Evolutionary conservation across 2,329 filamentous ascomycete species (phyloP), one percentile per base, ranked within the genome.

Genomic region (Calonectria hawksworthii): DNA sequence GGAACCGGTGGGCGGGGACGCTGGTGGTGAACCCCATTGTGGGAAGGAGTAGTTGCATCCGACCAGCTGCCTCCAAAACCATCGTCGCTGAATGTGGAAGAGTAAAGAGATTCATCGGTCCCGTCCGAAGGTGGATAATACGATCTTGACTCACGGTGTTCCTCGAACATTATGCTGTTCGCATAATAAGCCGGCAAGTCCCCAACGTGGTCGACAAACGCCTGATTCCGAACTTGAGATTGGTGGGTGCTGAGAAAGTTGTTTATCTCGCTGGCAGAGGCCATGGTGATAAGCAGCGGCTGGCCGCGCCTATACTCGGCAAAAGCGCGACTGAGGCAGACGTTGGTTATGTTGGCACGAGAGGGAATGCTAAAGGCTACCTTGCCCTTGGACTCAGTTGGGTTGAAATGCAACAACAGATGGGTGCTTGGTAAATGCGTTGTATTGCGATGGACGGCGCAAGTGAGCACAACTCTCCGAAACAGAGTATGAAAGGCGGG

Each of bases 31-130:
- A 72, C 26, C 9, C 76, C 75, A 66, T 74, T 74, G 30, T 69
- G 76, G 71, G 77, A 79, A 52, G 83, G 80, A 3, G 69, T 79
- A 13, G 81, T 80, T 44, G 78, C 75, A 11, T 65, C 56, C 6
- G 82, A 82, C 44, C 74, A 78, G 32, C 61, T 72, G 21, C 64
- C 38, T 3, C 61, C 59, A 5, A 63, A 23, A 41, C 44, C 30
- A 4, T 66, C 21, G 14, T 41, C 41, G 23, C 74, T 71, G 18
- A 80, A 79, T 59, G 73, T 65, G 8, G 74, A 77, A 2, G 74
- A 75, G 44, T 64, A 56, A 14, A 41, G 41, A 6, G 77, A 76
- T 26, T 59, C 74, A 38, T 73, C 73, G 54, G 76, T 80, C 44
- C 54, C 61, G 9, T 32, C 68, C 14, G 79, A 79, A 34, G 64